Conservation (phyloP, 2,329 filamentous ascomycete genomes). For the Fusarium napiforme region DNA sequence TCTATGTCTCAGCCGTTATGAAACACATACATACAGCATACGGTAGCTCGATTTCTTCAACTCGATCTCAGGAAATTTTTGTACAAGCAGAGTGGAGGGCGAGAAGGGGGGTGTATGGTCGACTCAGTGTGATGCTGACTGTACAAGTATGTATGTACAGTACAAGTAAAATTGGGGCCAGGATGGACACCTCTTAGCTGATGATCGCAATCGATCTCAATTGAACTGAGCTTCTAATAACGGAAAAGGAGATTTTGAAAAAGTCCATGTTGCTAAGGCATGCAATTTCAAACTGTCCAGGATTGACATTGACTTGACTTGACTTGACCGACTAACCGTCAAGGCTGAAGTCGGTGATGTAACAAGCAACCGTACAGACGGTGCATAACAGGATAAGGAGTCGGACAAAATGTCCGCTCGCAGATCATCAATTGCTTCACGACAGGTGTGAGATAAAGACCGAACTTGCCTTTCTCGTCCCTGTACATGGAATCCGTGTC, state of each 20-base stretch:
- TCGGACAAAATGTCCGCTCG: background rate
- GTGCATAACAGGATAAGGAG: background rate
- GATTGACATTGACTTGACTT: background rate
- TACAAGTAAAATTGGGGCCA: background rate
- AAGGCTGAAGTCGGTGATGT: conserved; percentile 1
- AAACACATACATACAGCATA: background rate
- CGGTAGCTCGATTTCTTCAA: background rate
- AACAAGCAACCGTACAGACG: background rate
- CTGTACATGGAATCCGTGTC: background rate
- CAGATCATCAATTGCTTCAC: background rate
- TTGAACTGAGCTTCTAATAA: background rate
- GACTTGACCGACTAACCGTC: background rate
- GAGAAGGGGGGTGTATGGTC: background rate
- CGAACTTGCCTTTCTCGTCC: background rate
- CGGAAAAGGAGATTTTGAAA: conserved; percentile 19
- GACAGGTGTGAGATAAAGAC: background rate
- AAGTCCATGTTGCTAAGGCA: conserved; percentile 19
- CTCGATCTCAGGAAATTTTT: conserved; percentile 8
- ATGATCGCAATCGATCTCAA: conserved; percentile 34
- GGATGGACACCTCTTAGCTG: conserved; percentile 18
- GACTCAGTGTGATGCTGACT: background rate
- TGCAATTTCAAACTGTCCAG: conserved; percentile 15
- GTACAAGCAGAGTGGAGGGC: background rate
- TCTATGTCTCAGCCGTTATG: conserved; percentile 10
- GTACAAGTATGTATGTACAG: background rate